These are phyloP conservation scores for Citrus cavaleriei DNA, from an alignment of 345 rosid species.

Conservation along the genomic window DNA sequence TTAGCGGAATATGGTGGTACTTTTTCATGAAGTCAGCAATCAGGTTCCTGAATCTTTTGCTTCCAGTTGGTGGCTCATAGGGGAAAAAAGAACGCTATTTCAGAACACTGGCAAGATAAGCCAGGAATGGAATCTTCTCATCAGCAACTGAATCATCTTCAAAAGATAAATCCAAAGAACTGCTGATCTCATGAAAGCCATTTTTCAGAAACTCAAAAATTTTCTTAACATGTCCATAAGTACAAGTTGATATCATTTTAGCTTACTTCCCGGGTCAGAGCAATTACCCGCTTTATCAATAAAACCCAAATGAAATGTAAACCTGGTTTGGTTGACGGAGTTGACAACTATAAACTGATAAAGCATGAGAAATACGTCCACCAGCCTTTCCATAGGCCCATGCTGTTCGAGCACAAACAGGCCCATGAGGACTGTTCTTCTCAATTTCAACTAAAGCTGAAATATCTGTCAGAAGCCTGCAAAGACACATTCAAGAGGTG, in stretches of 20 bases:
- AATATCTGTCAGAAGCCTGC: constrained; percentile 95
- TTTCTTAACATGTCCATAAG: constrained; percentile 67
- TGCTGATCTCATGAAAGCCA: constrained; percentile 83
- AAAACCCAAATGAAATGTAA: constrained; percentile 13
- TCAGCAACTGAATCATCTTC: constrained; percentile 95
- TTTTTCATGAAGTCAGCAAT: constrained; percentile 88
- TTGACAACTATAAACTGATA: constrained; percentile 92
- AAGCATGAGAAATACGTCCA: constrained; percentile 93
- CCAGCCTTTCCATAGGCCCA: constrained; percentile 97
- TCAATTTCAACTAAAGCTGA: constrained; percentile 97
- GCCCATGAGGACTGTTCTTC: constrained; percentile 95
- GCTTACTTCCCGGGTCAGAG: neutral
- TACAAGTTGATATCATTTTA: constrained; percentile 9
- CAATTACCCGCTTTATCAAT: neutral
- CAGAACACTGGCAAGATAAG: constrained; percentile 76
- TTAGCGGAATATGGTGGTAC: constrained; percentile 84
- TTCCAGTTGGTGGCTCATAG: constrained; percentile 92
- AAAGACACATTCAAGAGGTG: constrained; percentile 28
- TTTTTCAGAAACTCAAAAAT: constrained; percentile 86
- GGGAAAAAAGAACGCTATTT: constrained; percentile 69
- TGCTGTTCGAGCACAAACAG: constrained; percentile 97
- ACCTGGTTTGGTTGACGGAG: constrained; percentile 89
- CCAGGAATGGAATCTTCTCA: constrained; percentile 94
- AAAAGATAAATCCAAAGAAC: constrained; percentile 86
- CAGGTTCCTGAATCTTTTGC: constrained; percentile 70